Conservation (phyloP, 306 rosid species). For the Dalbergia oliveri region DNA sequence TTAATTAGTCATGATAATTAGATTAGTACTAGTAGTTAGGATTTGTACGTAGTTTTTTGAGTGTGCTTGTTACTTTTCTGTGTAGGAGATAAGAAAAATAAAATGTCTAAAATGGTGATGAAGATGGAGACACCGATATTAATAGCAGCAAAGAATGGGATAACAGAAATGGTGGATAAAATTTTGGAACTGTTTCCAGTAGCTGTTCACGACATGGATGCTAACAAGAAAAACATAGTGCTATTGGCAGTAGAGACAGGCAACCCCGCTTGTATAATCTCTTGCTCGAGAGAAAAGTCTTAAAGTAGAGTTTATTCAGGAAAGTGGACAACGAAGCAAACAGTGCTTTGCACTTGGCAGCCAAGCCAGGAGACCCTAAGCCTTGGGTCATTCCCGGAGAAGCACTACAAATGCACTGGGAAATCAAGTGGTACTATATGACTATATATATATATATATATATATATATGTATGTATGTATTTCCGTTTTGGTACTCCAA, state of each 20-base stretch:
- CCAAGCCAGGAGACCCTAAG: slow-evolving; percentile 49
- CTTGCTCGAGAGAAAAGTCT: slow-evolving; percentile 18
- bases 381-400: slow-evolving; percentile 76
- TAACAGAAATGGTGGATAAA: slow-evolving; percentile 60
- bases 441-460: too few species aligned
- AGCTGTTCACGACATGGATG: slow-evolving; percentile 61
- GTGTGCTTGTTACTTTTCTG: background rate
- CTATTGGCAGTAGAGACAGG: slow-evolving; percentile 70
- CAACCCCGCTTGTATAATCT: slow-evolving; percentile 61
- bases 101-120: background rate
- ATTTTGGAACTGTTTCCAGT: slow-evolving; percentile 59
- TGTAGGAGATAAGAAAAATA: background rate
- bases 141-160: slow-evolving; percentile 72
- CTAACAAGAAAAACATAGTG: slow-evolving; percentile 61
- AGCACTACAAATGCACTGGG: slow-evolving; percentile 78
- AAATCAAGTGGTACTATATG: slow-evolving; percentile 65
- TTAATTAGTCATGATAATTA: too few species aligned
- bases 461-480: too few species aligned
- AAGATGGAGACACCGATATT: slow-evolving; percentile 54
- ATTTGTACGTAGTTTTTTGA: too few species aligned
- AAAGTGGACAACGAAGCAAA: slow-evolving; percentile 63
- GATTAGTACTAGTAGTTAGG: too few species aligned
- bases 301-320: slow-evolving; percentile 49
- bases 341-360: slow-evolving; percentile 74
- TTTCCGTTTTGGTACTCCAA: too few species aligned